Conservation (phyloP, 2,329 filamentous ascomycete species). For the Aureobasidium uvarum region DNA sequence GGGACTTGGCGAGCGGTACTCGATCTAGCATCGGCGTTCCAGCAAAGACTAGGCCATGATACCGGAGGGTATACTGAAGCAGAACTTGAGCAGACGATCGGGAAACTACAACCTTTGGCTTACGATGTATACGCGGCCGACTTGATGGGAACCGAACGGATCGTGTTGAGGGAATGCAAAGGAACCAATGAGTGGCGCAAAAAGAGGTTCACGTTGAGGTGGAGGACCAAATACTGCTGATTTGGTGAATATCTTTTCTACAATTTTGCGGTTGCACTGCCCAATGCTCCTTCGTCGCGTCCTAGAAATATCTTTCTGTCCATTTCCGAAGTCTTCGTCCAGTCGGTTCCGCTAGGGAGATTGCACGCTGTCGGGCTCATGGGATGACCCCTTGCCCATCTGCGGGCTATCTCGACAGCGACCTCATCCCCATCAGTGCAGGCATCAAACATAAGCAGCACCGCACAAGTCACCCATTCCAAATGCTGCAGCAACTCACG, state of each 20-base stretch:
- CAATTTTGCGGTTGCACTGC: not conserved
- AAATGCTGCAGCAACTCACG: not conserved
- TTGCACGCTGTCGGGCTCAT: not conserved
- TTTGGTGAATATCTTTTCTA: not conserved
- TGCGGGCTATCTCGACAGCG: not conserved
- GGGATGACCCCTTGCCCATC: not conserved
- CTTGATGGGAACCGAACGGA: not conserved
- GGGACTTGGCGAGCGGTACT: not conserved
- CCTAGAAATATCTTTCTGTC: not conserved
- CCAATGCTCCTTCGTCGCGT: not conserved
- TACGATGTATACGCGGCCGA: not conserved
- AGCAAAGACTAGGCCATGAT: not conserved
- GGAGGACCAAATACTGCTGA: not conserved
- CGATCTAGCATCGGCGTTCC: not conserved
- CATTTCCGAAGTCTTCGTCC: not conserved
- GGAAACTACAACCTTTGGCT: not conserved
- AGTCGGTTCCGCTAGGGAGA: not conserved
- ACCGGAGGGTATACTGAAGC: not conserved
- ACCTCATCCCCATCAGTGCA: not conserved
- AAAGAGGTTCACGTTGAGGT: not conserved
- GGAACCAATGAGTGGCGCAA: not conserved
- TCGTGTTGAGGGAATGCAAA: not conserved
- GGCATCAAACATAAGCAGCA: not conserved
- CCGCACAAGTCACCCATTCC: not conserved
- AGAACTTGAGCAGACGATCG: not conserved